phyloP scores from a whole-genome alignment of 306 rosid species.

The Elaeagnus macrophylla region DNA sequence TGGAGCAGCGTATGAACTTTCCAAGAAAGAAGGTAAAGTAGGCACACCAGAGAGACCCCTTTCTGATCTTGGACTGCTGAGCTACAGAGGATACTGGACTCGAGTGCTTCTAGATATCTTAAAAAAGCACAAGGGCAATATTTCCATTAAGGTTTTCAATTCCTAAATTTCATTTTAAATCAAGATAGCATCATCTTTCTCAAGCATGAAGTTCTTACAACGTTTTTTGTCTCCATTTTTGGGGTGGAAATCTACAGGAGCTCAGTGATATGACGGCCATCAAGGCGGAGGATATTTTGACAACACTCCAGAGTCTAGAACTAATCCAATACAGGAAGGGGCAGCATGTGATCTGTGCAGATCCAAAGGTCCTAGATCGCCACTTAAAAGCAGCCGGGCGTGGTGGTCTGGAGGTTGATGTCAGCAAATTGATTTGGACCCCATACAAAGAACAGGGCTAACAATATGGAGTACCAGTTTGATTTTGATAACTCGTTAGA shows the following conservation, averaged over 20 bases:
- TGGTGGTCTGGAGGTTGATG: constrained; percentile 94
- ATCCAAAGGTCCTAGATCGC: constrained; percentile 94
- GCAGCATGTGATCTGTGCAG: constrained; percentile 96
- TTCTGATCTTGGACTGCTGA: constrained; percentile 88
- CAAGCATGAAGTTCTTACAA: too few relatives aligned
- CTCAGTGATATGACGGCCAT: constrained; percentile 99
- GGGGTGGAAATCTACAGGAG: constrained; percentile 41
- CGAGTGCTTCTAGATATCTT: constrained; percentile 88
- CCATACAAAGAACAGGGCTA: constrained; percentile 84
- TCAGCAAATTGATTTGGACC: constrained; percentile 91
- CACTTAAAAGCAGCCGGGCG: constrained; percentile 97
- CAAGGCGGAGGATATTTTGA: constrained; percentile 86
- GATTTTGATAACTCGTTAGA: not conserved
- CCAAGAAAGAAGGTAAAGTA: constrained; percentile 94
- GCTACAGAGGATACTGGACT: constrained; percentile 99
- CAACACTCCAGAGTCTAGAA: constrained; percentile 80
- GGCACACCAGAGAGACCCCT: constrained; percentile 99
- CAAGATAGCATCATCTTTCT: not conserved
- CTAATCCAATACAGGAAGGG: constrained; percentile 96
- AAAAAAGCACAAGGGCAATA: constrained; percentile 94
- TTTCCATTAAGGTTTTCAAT: constrained; percentile 73
- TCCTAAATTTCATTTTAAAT: constrained; percentile 3
- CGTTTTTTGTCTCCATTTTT: too few relatives aligned
- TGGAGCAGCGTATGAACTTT: constrained; percentile 89
- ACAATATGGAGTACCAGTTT: not conserved